A percentile compares a stretch with the other conserved stretches of the same genome.
Conservation (phyloP, 2,329 filamentous ascomycete species). For the Parastagonospora avenae region DNA sequence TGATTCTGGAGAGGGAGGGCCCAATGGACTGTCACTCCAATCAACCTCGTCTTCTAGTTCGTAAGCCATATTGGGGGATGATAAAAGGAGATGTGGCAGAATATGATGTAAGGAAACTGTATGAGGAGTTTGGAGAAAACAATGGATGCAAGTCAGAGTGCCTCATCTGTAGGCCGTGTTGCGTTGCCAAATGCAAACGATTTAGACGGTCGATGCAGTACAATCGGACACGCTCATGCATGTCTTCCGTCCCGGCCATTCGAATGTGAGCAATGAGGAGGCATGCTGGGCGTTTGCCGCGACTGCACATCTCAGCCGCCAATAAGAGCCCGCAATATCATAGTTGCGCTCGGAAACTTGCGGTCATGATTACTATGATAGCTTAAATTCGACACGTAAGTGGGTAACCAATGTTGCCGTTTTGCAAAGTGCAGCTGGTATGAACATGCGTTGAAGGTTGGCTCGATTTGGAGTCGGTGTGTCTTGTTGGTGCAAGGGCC, state of each 20-base stretch:
- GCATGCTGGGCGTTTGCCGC: slow-evolving; percentile 18
- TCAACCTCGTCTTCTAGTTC: slow-evolving; percentile 29
- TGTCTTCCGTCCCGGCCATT: not conserved
- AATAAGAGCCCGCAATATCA: not conserved
- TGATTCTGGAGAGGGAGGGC: not conserved
- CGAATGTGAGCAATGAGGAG: slow-evolving; percentile 7
- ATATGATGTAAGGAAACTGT: not conserved
- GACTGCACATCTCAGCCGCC: slow-evolving; percentile 1
- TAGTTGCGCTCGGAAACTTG: not conserved
- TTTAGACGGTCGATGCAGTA: not conserved
- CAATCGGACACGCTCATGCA: not conserved
- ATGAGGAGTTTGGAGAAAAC: too few species aligned
- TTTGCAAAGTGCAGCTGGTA: too few species aligned
- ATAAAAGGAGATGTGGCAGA: not conserved
- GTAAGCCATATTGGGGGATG: slow-evolving; percentile 11
- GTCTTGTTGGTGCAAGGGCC: too few species aligned
- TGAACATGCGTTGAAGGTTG: too few species aligned
- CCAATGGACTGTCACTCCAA: slow-evolving; percentile 29
- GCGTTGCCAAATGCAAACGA: slow-evolving; percentile 1
- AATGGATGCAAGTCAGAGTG: too few species aligned
- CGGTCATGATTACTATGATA: too few species aligned
- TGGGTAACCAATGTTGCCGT: too few species aligned
- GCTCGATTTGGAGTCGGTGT: too few species aligned
- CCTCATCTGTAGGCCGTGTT: not conserved
- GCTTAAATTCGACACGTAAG: too few species aligned